Evolutionary conservation across 345 rosid species (phyloP).

Genomic region (Erodium maritimum): DNA sequence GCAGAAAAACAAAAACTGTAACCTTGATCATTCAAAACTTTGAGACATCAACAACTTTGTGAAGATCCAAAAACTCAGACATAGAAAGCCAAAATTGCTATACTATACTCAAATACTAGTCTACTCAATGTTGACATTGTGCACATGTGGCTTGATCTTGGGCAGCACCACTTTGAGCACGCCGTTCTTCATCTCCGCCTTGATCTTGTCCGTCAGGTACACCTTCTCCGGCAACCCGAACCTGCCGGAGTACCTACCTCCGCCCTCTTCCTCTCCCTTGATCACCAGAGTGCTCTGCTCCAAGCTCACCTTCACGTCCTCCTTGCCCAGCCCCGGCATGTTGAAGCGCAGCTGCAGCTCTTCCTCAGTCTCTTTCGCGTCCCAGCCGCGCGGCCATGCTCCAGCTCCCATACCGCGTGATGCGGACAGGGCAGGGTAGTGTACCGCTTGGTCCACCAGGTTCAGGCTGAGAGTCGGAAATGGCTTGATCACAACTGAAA

Average conservation of each 20-base stretch:
- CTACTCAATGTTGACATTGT: conserved; percentile 33
- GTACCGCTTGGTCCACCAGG: conserved; percentile 45
- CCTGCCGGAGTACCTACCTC: conserved; percentile 40
- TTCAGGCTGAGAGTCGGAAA: conserved; percentile 28
- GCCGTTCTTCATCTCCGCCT: conserved; percentile 89
- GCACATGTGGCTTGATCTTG: conserved; percentile 43
- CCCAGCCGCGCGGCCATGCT: conserved; percentile 32
- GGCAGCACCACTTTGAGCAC: conserved; percentile 70
- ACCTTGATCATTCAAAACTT: no score
- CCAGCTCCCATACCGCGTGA: conserved; percentile 28
- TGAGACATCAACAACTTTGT: no score
- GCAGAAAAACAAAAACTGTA: no score
- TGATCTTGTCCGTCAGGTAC: conserved; percentile 37
- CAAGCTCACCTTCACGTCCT: conserved; percentile 27
- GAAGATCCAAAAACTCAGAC: no score
- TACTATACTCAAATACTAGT: no score
- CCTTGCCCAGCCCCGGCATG: conserved; percentile 37
- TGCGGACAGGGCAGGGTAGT: conserved; percentile 27
- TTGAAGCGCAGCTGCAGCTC: conserved; percentile 20
- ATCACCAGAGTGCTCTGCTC: conserved; percentile 52
- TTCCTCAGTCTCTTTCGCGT: conserved; percentile 31
- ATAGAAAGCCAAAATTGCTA: no score
- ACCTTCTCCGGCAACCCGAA: conserved; percentile 28
- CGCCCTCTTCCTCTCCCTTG: conserved; percentile 42
- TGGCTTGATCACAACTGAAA: no score